Conservation (phyloP, 192 early-diverging fungal genomes). For the Coemansia sp. region DNA sequence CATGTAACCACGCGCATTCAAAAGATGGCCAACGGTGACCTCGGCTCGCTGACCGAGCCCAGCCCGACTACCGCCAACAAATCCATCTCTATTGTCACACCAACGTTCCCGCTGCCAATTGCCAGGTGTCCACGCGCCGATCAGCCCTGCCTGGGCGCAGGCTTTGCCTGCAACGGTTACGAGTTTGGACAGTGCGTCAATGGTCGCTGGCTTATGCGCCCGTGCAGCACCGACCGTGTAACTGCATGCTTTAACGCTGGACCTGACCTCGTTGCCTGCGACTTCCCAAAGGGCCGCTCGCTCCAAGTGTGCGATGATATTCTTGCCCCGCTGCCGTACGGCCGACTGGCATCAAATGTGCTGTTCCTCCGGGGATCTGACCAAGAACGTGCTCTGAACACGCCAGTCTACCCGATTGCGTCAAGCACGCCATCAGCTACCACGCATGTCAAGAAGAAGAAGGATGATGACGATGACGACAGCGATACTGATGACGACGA, state of each 20-base stretch:
- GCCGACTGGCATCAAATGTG: slow-evolving; percentile 46
- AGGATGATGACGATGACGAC: slow-evolving; percentile 37
- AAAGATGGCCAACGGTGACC: background rate
- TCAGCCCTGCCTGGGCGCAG: slow-evolving; percentile 45
- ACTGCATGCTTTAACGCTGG: slow-evolving; percentile 50
- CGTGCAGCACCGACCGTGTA: slow-evolving; percentile 46
- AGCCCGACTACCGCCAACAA: slow-evolving; percentile 25
- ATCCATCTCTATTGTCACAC: slow-evolving; percentile 41
- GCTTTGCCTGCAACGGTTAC: slow-evolving; percentile 53
- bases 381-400: slow-evolving; percentile 52
- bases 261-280: slow-evolving; percentile 43
- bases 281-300: slow-evolving; percentile 50
- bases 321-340: slow-evolving; percentile 41
- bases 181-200: slow-evolving; percentile 54
- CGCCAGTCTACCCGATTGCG: slow-evolving; percentile 43
- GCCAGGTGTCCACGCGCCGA: slow-evolving; percentile 42
- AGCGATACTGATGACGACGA: slow-evolving; percentile 40
- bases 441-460: slow-evolving; percentile 40
- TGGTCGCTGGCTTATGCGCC: slow-evolving; percentile 52
- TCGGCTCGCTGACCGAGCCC: slow-evolving; percentile 4
- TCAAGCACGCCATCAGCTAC: slow-evolving; percentile 13
- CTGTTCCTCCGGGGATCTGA: slow-evolving; percentile 45
- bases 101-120: slow-evolving; percentile 46
- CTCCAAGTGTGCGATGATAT: slow-evolving; percentile 52
- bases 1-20: slow-evolving; percentile 27